Evolutionary conservation across 148 eudicot genomes (phyloP).

Genomic region (Diospyros kaki): DNA sequence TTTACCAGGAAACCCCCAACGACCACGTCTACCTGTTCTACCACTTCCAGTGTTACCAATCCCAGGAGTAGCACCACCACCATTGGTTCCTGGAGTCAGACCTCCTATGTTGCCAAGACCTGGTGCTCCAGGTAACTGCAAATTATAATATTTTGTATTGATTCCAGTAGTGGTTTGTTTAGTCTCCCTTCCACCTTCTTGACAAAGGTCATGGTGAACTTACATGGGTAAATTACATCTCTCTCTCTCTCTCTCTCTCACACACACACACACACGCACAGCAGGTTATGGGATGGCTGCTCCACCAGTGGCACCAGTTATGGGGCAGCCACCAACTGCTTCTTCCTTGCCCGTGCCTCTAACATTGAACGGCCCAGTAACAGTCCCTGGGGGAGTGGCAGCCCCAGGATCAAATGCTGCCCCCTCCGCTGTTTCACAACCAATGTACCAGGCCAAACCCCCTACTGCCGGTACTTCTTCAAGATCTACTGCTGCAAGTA

Average conservation of each 20-base stretch:
- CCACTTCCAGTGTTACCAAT: conserved; percentile 52
- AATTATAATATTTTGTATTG: background rate
- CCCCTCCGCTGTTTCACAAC: conserved; percentile 6
- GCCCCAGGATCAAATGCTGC: conserved; percentile 5
- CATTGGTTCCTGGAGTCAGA: conserved; percentile 49
- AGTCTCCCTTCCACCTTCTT: too few relatives aligned
- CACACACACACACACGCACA: too few relatives aligned
- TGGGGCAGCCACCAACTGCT: conserved; percentile 34
- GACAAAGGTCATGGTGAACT: too few relatives aligned
- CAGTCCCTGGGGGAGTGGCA: conserved; percentile 13
- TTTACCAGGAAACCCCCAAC: conserved; percentile 12
- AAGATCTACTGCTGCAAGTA: conserved; percentile 8
- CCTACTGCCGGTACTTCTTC: background rate
- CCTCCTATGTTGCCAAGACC: conserved; percentile 74
- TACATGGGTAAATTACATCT: background rate
- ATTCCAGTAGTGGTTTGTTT: too few relatives aligned
- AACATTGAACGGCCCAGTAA: background rate
- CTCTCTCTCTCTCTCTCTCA: too few relatives aligned
- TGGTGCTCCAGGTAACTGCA: conserved; percentile 35
- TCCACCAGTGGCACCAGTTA: conserved; percentile 35
- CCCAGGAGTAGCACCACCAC: conserved; percentile 30
- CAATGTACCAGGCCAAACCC: conserved; percentile 18
- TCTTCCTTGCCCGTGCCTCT: conserved; percentile 35
- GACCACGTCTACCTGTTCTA: conserved; percentile 55
- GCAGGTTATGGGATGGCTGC: conserved; percentile 36